A percentile compares a stretch with the other conserved stretches of the same genome.
Conservation (phyloP, 192 early-diverging fungal genomes). For the Rhizophagus prolifer region DNA sequence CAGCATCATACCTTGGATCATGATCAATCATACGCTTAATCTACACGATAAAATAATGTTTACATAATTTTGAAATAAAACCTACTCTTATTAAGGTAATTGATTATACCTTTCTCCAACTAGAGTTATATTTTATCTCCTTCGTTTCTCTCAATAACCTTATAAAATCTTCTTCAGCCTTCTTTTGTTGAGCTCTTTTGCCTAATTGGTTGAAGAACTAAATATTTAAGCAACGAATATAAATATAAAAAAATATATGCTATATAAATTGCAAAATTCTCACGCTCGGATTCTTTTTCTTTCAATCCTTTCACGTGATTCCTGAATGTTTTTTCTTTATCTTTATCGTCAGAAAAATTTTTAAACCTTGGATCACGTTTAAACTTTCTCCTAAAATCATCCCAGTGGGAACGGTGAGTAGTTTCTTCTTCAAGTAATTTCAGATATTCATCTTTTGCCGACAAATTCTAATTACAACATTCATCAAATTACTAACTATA, state of each 20-base stretch:
- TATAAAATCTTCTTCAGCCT: conserved; percentile 54
- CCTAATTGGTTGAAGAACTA: conserved; percentile 24
- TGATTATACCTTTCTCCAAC: conserved; percentile 56
- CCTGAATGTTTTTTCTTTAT: conserved; percentile 64
- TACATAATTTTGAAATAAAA: not conserved
- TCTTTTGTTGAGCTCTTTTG: conserved; percentile 43
- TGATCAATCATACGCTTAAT: conserved; percentile 64
- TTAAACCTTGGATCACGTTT: conserved; percentile 65
- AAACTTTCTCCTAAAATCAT: conserved; percentile 72
- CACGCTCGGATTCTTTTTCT: conserved; percentile 30
- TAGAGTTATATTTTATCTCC: conserved; percentile 55
- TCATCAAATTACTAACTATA: not conserved
- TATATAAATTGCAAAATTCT: not conserved
- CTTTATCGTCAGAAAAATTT: conserved; percentile 53
- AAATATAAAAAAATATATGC: not conserved
- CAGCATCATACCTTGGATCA: conserved; percentile 63
- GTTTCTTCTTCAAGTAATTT: conserved; percentile 58
- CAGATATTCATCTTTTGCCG: conserved; percentile 55
- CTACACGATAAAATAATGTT: conserved; percentile 5
- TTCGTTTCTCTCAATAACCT: conserved; percentile 57
- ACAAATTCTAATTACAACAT: conserved; percentile 31
- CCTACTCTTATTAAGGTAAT: not conserved
- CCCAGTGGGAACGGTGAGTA: conserved; percentile 58
- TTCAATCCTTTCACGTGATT: conserved; percentile 57
- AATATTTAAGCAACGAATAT: not conserved